Base-by-base conservation (phyloP, 257 asterid species). In the Jacaranda mimosifolia region DNA sequence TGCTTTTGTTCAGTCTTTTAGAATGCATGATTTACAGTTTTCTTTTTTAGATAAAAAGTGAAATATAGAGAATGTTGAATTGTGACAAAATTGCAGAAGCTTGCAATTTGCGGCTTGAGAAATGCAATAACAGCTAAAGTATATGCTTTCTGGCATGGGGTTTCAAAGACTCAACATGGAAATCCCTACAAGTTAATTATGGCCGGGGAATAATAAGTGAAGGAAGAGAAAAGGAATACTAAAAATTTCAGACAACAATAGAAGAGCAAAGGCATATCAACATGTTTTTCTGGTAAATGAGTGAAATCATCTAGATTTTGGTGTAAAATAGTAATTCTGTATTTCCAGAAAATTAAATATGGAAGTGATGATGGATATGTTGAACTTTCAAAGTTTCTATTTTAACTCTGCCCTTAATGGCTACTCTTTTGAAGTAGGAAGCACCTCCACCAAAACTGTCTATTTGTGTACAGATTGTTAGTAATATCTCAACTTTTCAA, bases 1-100 rank as follows among this genome's bases (percentile, higher is more conserved):
- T 69, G 84, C 53, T 74, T 51, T 63, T 49, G 21, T 48, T 67
- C 68, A 15, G 12, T 49, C 21, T 62, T 58, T 35, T 17, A n/a
- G 6, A 43, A 42, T 9, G 26, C 26, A 13, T 14, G 58, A 42
- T 62, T 69, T 49, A 15, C 11, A 7, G n/a, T 21, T 69, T 57
- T 6, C 55, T 48, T 36, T 39, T 60, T 32, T 17, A 46, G 46
- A 14, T 73, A 13, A 56, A 57, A 13, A n/a, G 60, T 53, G 43
- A 39, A 72, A 72, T 1, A 13, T 9, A 4, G 19, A 4, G 6
- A 52, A 48, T 72, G 62, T 46, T 67, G 53, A 38, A 36, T 0
- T 26, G 32, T 26, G 1, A 26, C 32, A 26, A 26, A 26, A 26
- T 26, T 60, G 36, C n/a, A 21, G 6, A 69, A 46, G 56, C 52